Base-by-base conservation (phyloP, 192 early-diverging fungal genomes). In the Linnemannia schmuckeri region DNA sequence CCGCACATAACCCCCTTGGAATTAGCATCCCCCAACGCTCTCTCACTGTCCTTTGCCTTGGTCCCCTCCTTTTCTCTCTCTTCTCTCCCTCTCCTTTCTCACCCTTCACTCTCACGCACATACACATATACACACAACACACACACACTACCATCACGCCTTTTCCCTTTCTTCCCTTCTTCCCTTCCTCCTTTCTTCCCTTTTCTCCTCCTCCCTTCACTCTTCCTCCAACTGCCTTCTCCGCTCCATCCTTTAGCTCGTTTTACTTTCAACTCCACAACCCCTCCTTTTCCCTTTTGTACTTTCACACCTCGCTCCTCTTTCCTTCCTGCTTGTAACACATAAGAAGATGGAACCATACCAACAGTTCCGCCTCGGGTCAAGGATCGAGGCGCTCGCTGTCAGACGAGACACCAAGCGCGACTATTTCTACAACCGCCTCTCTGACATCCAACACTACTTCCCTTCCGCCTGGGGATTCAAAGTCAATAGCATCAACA, bases 201-300 rank as follows among this genome's bases (percentile, higher is more conserved):
- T n/a, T 3, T 4, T 30, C 2, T 12, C n/a, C 12, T 33, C 61
- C 13, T 66, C n/a, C 27, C 61, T 66, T 33, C 55, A 24, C 44
- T 15, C 44, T 12, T 46, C 44, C 44, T 46, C 44, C 13, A 0
- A 13, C 9, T 44, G 6, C 42, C 42, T 12, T 44, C 52, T 22
- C 18, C 54, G 24, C 24, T 55, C 54, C 54, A 24, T 12, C n/a
- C 27, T 33, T 66, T 33, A 4, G 10, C 30, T 27, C 24, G 12
- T 66, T 66, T 66, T 27, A 66, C 61, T 66, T 66, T 66, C 61
- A 6, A 66, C 61, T 66, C 61, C 61, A 66, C 61, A 46, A 30
- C 9, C 24, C 10, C n/a, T 10, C n/a, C 8, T 7, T 24, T 3
- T 61, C 24, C 22, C 20, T 24, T 18, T 61, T 24, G 18, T 24